Conservation (phyloP, 148 eudicot genomes). For the Fagopyrum esculentum region DNA sequence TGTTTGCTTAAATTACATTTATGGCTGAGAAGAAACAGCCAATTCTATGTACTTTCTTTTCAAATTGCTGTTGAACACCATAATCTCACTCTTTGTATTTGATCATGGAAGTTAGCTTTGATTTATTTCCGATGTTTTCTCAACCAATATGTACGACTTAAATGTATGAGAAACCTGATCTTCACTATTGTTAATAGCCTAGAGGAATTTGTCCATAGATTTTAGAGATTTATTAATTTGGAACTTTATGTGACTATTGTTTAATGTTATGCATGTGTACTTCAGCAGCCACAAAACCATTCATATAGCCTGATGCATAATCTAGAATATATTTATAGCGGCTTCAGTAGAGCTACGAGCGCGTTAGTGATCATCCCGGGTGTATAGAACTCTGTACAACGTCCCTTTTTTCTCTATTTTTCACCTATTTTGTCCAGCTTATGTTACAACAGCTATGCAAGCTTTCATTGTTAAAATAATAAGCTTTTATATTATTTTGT, state of each 20-base stretch:
- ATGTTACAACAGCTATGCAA: constrained; percentile 4
- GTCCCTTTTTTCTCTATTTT: background rate
- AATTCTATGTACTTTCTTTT: background rate
- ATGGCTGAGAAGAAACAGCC: background rate
- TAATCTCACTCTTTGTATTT: background rate
- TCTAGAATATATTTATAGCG: background rate
- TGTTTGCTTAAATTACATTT: background rate
- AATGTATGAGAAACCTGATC: no score
- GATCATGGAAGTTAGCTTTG: background rate
- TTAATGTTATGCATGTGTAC: background rate
- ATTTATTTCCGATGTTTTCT: background rate
- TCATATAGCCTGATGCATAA: constrained; percentile 9
- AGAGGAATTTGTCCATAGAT: background rate
- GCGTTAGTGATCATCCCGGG: background rate
- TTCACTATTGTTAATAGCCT: background rate
- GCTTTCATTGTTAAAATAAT: background rate
- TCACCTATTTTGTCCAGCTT: background rate
- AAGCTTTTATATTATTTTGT: background rate
- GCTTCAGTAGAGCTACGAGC: background rate
- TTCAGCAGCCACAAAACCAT: constrained; percentile 34
- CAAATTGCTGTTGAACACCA: background rate
- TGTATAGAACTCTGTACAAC: constrained; percentile 11
- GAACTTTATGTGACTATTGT: background rate
- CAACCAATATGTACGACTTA: background rate
- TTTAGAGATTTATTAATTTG: background rate